Evolutionary conservation across 2,329 filamentous ascomycete species (phyloP).

Genomic region (Sclerotinia trifoliorum): DNA sequence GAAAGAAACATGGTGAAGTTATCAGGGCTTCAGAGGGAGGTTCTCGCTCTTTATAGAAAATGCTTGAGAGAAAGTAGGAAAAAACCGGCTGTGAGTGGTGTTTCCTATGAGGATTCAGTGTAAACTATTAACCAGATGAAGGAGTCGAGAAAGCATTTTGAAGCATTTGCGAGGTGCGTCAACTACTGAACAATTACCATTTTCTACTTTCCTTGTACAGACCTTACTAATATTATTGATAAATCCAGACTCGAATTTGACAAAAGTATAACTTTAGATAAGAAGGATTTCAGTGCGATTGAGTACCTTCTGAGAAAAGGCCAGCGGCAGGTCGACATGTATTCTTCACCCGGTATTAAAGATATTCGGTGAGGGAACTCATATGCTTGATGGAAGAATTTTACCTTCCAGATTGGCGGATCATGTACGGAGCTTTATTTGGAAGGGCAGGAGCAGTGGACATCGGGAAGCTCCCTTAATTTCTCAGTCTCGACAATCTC

Average conservation of each 20-base stretch:
- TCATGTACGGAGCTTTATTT: background rate
- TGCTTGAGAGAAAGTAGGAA: constrained; percentile 78
- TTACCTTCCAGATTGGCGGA: background rate
- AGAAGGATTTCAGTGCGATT: constrained; percentile 68
- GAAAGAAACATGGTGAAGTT: constrained; percentile 47
- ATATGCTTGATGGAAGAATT: background rate
- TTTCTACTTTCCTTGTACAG: background rate
- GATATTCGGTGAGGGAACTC: constrained; percentile 48
- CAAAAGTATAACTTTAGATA: constrained; percentile 57
- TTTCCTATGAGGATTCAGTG: background rate
- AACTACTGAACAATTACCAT: background rate
- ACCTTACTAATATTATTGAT: background rate
- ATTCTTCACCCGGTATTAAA: constrained; percentile 61
- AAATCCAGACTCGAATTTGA: constrained; percentile 70
- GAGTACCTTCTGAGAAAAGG: constrained; percentile 69
- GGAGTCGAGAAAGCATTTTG: constrained; percentile 60
- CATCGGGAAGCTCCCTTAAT: background rate
- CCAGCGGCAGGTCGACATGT: constrained; percentile 64
- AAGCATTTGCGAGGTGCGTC: constrained; percentile 60
- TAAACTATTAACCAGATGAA: constrained; percentile 37
- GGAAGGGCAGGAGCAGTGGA: constrained; percentile 26
- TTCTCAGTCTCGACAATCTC: constrained; percentile 4
- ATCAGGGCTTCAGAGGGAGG: constrained; percentile 88
- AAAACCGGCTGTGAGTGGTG: constrained; percentile 67
- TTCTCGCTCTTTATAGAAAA: constrained; percentile 79